These are phyloP conservation scores for Cyberlindnera meyerae DNA, from an alignment of 805 yeast genomes.

Conservation along the genomic window DNA sequence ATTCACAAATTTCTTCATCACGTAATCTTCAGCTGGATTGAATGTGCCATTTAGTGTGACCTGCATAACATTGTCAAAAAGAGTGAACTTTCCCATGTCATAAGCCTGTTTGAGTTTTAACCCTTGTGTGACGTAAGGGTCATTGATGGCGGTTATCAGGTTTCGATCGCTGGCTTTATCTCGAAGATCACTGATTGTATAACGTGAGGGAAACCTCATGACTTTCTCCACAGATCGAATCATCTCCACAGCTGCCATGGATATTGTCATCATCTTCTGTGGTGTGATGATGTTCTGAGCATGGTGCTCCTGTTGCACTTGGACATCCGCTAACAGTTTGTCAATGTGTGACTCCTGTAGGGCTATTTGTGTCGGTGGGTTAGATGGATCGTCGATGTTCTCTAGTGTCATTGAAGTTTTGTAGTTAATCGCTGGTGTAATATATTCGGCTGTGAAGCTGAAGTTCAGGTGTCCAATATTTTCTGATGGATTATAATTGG, in stretches of 20 bases:
- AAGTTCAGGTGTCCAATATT: too few relatives aligned
- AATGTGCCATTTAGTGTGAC: neutral
- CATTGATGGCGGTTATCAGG: slow-evolving; percentile 1
- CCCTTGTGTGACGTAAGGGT: slow-evolving; percentile 2
- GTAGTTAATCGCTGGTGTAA: too few relatives aligned
- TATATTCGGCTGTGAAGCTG: too few relatives aligned
- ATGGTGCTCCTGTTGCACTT: neutral
- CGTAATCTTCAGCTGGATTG: neutral
- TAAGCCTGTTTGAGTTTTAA: slow-evolving; percentile 1
- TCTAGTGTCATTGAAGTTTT: too few relatives aligned
- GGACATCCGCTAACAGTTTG: neutral
- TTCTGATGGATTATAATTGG: too few relatives aligned
- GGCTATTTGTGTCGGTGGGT: too few relatives aligned
- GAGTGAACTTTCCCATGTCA: slow-evolving; percentile 1
- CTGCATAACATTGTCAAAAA: neutral
- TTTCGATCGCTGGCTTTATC: neutral
- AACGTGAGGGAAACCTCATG: slow-evolving; percentile 1
- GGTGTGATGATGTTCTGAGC: neutral
- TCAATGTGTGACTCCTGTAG: slow-evolving; percentile 3
- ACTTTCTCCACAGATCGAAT: too few relatives aligned
- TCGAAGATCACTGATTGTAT: neutral
- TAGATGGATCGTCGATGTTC: too few relatives aligned
- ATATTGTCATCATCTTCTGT: too few relatives aligned
- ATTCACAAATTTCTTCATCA: neutral
- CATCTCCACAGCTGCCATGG: too few relatives aligned